Percentiles rank a stretch among this genome's conserved stretches.
phyloP scores from a whole-genome alignment of 2,329 filamentous ascomycete species.

The Aspergillus sp. region DNA sequence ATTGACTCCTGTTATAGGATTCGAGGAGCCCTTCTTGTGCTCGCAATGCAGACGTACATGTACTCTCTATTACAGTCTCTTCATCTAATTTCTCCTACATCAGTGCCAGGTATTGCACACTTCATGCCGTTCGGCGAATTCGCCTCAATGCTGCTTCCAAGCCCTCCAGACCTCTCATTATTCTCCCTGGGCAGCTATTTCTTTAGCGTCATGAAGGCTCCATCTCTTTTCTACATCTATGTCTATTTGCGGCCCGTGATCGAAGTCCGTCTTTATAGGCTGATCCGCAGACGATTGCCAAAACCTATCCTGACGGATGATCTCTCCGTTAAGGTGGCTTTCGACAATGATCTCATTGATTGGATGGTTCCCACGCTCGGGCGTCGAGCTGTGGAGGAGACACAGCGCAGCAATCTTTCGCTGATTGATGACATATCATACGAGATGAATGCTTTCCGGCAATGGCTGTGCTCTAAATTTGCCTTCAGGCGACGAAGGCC shows the following conservation, averaged over 20 bases:
- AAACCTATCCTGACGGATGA: slow-evolving; percentile 42
- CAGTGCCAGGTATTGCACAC: slow-evolving; percentile 31
- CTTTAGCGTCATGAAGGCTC: slow-evolving; percentile 32
- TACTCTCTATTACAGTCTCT: slow-evolving; percentile 45
- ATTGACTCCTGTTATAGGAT: slow-evolving; percentile 26
- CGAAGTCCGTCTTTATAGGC: slow-evolving; percentile 41
- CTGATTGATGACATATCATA: slow-evolving; percentile 38
- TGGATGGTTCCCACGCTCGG: slow-evolving; percentile 44
- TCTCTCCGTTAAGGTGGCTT: slow-evolving; percentile 42
- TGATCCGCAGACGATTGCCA: slow-evolving; percentile 42
- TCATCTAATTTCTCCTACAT: slow-evolving; percentile 36
- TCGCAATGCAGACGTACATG: slow-evolving; percentile 44
- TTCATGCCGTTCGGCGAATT: slow-evolving; percentile 39
- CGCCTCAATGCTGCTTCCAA: slow-evolving; percentile 36
- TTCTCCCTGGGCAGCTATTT: slow-evolving; percentile 26
- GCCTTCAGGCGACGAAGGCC: slow-evolving; percentile 22
- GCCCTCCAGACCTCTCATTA: slow-evolving; percentile 27
- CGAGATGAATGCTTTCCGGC: slow-evolving; percentile 32
- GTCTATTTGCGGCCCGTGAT: slow-evolving; percentile 38
- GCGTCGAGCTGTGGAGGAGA: slow-evolving; percentile 42
- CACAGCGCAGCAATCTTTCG: slow-evolving; percentile 35
- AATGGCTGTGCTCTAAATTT: slow-evolving; percentile 35
- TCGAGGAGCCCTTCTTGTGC: slow-evolving; percentile 34
- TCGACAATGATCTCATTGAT: slow-evolving; percentile 45
- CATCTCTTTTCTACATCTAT: slow-evolving; percentile 37